Evolutionary conservation across 345 rosid species (phyloP), one percentile per base, ranked within the genome.

Genomic region (Durio zibethinus): DNA sequence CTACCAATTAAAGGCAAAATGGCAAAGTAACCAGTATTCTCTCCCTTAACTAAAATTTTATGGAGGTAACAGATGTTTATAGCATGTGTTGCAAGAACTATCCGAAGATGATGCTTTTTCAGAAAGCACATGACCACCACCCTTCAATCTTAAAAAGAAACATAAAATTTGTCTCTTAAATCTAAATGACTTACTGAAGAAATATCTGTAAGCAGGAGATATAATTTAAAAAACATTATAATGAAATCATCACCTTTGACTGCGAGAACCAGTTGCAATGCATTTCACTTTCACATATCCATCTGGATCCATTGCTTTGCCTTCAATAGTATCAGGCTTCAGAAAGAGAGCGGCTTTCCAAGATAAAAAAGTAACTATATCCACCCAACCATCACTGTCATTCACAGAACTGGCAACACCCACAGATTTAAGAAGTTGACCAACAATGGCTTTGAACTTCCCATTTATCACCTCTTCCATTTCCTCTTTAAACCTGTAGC

Each of bases 331-430:
- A 83, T 82, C 88, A 47, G 90, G 94, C 83, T 89, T 91, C 83
- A 96, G 81, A 64, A 85, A 83, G 21, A 88, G 88, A 77, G 95
- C 97, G 80, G 97, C 99, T 84, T 92, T 92, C 98, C 97, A 93
- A 9, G 97, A 92, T 69, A 96, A 82, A 72, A 80, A 86, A 72
- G 90, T 79, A 79, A 92, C 87, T 59, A 92, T 88, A 77, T 91
- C 93, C 11, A 86, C 78, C 99, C 99, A 96, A 81, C 72, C 84
- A 75, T 84, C 86, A 78, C 78, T 80, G 63, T 85, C 90, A 43
- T 87, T 86, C 11, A 57, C 69, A 27, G 65, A 69, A 78, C 83
- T 57, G 29, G 80, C 77, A 74, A 88, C 82, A 33, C 89, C 91
- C 50, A 79, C 86, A 31, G 93, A 84, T 76, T 82, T 82, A 74